Percentiles rank a stretch among this genome's conserved stretches.
phyloP scores from a whole-genome alignment of 306 rosid species.

The Sphenostylis stenocarpa region DNA sequence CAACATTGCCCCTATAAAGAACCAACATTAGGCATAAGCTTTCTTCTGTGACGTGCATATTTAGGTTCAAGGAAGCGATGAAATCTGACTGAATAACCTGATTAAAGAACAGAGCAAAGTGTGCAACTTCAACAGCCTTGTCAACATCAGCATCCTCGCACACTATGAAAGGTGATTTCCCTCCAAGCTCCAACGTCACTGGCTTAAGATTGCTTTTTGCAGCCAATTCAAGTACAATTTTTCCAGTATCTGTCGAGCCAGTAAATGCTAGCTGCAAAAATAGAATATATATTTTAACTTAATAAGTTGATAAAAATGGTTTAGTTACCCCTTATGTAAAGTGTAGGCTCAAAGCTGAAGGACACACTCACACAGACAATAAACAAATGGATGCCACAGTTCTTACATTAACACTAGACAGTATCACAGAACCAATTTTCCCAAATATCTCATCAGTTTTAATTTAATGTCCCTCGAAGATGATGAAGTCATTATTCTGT shows the following conservation, averaged over 20 bases:
- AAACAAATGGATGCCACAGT: not conserved
- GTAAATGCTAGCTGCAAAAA: slow-evolving; percentile 81
- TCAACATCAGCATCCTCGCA: slow-evolving; percentile 84
- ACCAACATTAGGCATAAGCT: slow-evolving; percentile 1
- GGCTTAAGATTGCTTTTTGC: slow-evolving; percentile 90
- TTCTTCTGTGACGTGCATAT: not conserved
- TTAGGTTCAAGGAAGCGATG: not conserved
- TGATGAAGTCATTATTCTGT: not conserved
- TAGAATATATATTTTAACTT: not conserved
- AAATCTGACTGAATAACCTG: slow-evolving; percentile 54
- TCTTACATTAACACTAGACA: not conserved
- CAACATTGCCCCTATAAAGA: slow-evolving; percentile 87
- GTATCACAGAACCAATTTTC: not conserved
- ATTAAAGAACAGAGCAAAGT: slow-evolving; percentile 85
- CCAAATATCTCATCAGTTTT: not conserved
- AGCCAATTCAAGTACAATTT: slow-evolving; percentile 69
- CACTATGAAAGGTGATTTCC: slow-evolving; percentile 92
- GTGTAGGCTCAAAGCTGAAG: not conserved
- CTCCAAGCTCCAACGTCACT: slow-evolving; percentile 92
- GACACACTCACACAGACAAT: not conserved
- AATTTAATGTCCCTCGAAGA: not conserved
- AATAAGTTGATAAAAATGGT: slow-evolving; percentile 9
- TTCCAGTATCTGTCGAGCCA: slow-evolving; percentile 84
- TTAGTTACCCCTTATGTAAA: not conserved
- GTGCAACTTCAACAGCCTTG: slow-evolving; percentile 87